Evolutionary conservation across 768 basidiomycete genomes (phyloP).

Genomic region (Rhodotorula kratochvilovae): DNA sequence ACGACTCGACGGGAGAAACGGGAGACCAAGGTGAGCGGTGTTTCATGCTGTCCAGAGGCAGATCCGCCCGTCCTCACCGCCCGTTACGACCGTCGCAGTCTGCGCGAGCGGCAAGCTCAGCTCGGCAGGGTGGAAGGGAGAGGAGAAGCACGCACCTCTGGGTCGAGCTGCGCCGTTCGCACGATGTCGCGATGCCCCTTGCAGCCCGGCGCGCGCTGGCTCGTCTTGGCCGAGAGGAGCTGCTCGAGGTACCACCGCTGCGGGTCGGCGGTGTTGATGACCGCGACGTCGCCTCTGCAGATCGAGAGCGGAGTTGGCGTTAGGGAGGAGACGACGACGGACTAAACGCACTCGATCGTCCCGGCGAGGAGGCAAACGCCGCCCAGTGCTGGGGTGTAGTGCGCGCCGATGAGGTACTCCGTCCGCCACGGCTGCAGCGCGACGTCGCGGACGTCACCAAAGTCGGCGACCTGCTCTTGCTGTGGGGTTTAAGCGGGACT

Average conservation of each 20-base stretch:
- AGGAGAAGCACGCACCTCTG: conserved; percentile 1
- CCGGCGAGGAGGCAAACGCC: conserved; percentile 39
- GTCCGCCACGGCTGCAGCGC: conserved; percentile 39
- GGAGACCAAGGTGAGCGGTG: not conserved
- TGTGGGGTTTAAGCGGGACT: not conserved
- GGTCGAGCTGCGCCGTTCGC: conserved; percentile 32
- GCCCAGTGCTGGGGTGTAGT: conserved; percentile 31
- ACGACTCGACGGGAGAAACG: too few relatives aligned
- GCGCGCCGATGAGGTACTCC: conserved; percentile 39
- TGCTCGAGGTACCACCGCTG: conserved; percentile 39
- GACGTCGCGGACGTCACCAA: conserved; percentile 42
- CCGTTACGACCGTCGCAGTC: conserved; percentile 37
- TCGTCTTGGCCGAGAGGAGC: conserved; percentile 16
- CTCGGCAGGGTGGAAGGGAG: not conserved
- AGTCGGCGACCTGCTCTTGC: conserved; percentile 35
- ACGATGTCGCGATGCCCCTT: conserved; percentile 42
- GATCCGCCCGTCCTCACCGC: conserved; percentile 41
- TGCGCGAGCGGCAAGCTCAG: not conserved
- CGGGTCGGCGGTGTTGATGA: conserved; percentile 31
- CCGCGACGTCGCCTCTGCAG: conserved; percentile 36
- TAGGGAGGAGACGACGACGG: too few relatives aligned
- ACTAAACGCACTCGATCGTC: conserved; percentile 25
- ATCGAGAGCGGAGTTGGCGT: not conserved
- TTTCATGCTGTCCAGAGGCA: conserved; percentile 37
- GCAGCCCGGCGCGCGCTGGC: conserved; percentile 26